Conservation (phyloP, 768 basidiomycete genomes). For the Kockovaella imperatae region DNA sequence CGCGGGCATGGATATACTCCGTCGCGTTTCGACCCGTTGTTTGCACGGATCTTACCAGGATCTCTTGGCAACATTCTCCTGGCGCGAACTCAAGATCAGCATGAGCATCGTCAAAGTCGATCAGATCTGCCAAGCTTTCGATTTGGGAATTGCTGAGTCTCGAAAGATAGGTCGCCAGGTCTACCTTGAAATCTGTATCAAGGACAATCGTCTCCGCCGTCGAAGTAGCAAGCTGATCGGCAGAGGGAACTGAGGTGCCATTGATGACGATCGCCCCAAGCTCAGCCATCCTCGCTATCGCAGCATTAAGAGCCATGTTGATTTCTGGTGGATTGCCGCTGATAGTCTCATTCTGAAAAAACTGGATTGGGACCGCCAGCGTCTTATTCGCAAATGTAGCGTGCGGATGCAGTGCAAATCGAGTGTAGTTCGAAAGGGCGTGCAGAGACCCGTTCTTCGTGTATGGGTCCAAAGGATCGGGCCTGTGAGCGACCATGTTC, state of each 20-base stretch:
- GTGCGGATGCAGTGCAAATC: constrained; percentile 10
- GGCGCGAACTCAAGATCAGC: constrained; percentile 26
- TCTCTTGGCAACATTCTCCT: constrained; percentile 34
- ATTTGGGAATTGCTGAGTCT: constrained; percentile 7
- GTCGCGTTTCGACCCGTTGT: constrained; percentile 15
- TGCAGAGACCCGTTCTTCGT: constrained; percentile 5
- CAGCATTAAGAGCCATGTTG: constrained; percentile 12
- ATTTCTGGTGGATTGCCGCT: constrained; percentile 9
- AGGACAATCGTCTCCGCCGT: constrained; percentile 18
- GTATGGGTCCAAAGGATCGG: constrained; percentile 13
- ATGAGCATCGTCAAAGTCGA: constrained; percentile 31
- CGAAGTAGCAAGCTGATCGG: constrained; percentile 8
- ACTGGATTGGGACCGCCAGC: constrained; percentile 17
- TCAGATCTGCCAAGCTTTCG: constrained; percentile 18
- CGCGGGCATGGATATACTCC: constrained; percentile 17
- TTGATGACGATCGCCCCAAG: constrained; percentile 19
- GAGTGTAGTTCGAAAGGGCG: constrained; percentile 11
- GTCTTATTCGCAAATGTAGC: constrained; percentile 14
- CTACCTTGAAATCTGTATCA: constrained; percentile 25
- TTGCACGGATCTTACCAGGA: constrained; percentile 15
- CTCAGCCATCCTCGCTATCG: constrained; percentile 8
- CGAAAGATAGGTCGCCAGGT: constrained; percentile 22
- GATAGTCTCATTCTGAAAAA: constrained; percentile 15
- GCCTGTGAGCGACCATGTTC: constrained; percentile 15
- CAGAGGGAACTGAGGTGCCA: constrained; percentile 13